These are phyloP conservation scores for Serendipita sp. DNA, from an alignment of 768 basidiomycete genomes.

Conservation along the genomic window DNA sequence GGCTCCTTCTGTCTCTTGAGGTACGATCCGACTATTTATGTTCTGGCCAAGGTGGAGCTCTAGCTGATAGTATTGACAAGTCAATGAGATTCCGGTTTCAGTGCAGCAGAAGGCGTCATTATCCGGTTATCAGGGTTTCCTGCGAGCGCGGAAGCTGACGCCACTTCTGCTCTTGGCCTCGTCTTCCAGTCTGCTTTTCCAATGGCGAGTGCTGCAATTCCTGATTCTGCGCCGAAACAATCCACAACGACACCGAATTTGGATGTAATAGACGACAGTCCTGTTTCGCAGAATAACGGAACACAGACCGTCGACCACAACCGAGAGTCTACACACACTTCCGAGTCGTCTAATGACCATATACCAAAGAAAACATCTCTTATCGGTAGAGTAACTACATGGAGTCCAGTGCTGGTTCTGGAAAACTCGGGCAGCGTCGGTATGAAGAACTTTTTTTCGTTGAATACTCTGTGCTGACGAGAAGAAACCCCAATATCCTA, in stretches of 20 bases:
- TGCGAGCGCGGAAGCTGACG: no score
- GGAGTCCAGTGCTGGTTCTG: slow-evolving; percentile 20
- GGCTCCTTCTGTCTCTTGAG: no score
- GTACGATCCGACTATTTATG: no score
- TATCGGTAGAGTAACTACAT: not conserved
- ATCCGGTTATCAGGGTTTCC: no score
- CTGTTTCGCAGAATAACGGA: not conserved
- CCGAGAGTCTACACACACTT: not conserved
- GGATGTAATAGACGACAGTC: not conserved
- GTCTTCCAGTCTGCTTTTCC: no score
- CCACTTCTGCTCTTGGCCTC: no score
- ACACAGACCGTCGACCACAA: not conserved
- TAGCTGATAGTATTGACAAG: no score
- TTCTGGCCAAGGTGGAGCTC: no score
- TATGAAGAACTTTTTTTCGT: slow-evolving; percentile 4
- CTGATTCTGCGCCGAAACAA: no score
- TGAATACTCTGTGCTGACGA: not conserved
- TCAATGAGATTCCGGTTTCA: no score
- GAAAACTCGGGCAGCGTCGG: slow-evolving; percentile 42
- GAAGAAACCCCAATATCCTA: not conserved
- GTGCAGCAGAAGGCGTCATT: no score
- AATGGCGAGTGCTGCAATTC: no score
- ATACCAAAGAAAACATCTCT: not conserved
- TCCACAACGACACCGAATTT: not conserved
- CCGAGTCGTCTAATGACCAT: not conserved